Evolutionary conservation across 2,329 filamentous ascomycete species (phyloP).

Genomic region (Phyllosticta ampelicida): DNA sequence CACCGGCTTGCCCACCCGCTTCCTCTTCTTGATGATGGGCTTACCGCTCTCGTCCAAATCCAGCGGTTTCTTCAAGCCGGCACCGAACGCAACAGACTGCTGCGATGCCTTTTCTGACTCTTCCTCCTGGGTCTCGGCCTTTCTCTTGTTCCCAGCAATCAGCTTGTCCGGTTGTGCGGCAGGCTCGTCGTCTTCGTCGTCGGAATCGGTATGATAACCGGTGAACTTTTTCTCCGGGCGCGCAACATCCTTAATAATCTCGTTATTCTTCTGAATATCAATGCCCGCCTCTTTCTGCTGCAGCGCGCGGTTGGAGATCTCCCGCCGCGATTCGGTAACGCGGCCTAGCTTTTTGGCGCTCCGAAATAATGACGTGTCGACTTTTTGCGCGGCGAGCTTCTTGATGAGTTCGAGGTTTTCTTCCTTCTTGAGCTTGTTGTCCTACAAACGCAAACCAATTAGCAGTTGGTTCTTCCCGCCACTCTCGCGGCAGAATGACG

Average conservation of each 20-base stretch:
- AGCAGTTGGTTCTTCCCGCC: background rate
- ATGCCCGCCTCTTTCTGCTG: slow-evolving; percentile 55
- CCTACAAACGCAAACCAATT: slow-evolving; percentile 31
- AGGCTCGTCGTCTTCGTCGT: slow-evolving; percentile 20
- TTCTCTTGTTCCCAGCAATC: background rate
- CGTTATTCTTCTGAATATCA: slow-evolving; percentile 43
- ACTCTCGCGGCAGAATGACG: slow-evolving; percentile 12
- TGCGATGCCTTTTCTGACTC: background rate
- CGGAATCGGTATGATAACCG: slow-evolving; percentile 11
- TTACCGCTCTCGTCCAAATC: slow-evolving; percentile 68
- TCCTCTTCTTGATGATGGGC: slow-evolving; percentile 73
- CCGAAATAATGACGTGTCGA: slow-evolving; percentile 71
- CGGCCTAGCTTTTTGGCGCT: slow-evolving; percentile 71
- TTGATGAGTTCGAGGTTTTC: slow-evolving; percentile 77
- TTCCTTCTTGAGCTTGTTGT: slow-evolving; percentile 89
- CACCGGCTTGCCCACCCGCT: slow-evolving; percentile 36
- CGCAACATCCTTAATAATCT: slow-evolving; percentile 35
- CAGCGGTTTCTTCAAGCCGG: slow-evolving; percentile 77
- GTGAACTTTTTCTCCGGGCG: slow-evolving; percentile 21
- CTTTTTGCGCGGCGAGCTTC: slow-evolving; percentile 65
- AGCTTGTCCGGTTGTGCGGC: background rate
- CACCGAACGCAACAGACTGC: slow-evolving; percentile 38
- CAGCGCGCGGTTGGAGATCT: slow-evolving; percentile 53
- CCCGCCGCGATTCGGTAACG: slow-evolving; percentile 58
- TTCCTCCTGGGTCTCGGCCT: background rate